Evolutionary conservation across 345 rosid genomes (phyloP).

Genomic region (Bruguiera sexangula): DNA sequence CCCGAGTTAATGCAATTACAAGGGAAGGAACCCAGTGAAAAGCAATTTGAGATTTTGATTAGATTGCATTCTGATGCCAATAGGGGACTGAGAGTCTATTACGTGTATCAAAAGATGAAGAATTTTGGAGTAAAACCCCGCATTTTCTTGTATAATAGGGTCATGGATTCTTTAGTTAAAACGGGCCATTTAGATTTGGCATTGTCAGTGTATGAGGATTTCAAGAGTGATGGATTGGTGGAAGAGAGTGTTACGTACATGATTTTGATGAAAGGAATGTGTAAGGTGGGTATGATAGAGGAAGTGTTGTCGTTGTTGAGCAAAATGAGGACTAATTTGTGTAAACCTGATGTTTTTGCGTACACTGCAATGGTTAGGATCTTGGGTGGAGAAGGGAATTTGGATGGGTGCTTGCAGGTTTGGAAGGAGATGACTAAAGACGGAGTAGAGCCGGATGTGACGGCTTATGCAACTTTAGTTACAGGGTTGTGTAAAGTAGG

Average conservation of each 20-base stretch:
- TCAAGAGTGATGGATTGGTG: slow-evolving; percentile 56
- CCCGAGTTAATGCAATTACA: slow-evolving; percentile 87
- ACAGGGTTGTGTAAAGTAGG: slow-evolving; percentile 62
- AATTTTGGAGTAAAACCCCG: slow-evolving; percentile 67
- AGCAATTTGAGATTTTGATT: slow-evolving; percentile 87
- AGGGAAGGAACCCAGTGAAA: slow-evolving; percentile 72
- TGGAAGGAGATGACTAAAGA: slow-evolving; percentile 86
- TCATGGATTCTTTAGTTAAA: slow-evolving; percentile 69
- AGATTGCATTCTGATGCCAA: slow-evolving; percentile 85
- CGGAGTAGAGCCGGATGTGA: slow-evolving; percentile 69
- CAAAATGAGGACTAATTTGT: slow-evolving; percentile 62
- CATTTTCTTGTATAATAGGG: slow-evolving; percentile 68
- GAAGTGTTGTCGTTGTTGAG: slow-evolving; percentile 61
- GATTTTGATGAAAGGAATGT: slow-evolving; percentile 73
- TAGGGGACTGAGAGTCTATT: slow-evolving; percentile 73
- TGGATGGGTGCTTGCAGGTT: slow-evolving; percentile 67
- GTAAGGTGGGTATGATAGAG: slow-evolving; percentile 57
- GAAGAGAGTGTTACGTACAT: slow-evolving; percentile 79
- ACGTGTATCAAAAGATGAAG: slow-evolving; percentile 88
- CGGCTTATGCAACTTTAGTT: slow-evolving; percentile 73
- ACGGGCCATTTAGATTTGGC: slow-evolving; percentile 70
- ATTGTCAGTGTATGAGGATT: slow-evolving; percentile 73
- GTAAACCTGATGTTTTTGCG: slow-evolving; percentile 87
- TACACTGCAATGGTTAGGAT: slow-evolving; percentile 70
- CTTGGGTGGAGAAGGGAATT: slow-evolving; percentile 58